A percentile compares a stretch with the other conserved stretches of the same genome.
phyloP scores from a whole-genome alignment of 257 asterid genomes.

The Petunia secreta region DNA sequence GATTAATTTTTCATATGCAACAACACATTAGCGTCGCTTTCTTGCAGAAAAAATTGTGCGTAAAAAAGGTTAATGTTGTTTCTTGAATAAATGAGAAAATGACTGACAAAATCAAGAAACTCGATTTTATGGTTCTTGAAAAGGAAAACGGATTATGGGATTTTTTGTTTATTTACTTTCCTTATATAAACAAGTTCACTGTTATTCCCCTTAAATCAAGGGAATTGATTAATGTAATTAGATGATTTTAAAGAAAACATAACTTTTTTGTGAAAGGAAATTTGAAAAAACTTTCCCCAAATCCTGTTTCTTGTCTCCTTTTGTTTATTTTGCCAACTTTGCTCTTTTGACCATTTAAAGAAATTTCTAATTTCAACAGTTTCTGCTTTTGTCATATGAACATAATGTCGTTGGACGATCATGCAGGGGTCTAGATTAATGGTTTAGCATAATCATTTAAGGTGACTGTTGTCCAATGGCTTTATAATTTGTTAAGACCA shows the following conservation, averaged over 20 bases:
- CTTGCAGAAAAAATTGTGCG: neutral
- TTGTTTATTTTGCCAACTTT: neutral
- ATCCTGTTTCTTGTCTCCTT: constrained; percentile 4
- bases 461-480: neutral
- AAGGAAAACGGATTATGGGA: neutral
- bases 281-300: constrained; percentile 17
- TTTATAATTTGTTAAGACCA: neutral
- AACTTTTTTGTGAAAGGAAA: neutral
- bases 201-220: neutral
- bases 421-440: neutral
- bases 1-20: neutral
- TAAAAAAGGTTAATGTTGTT: neutral
- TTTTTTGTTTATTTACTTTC: neutral
- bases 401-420: neutral
- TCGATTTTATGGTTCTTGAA: neutral
- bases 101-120: neutral
- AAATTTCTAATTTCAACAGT: neutral
- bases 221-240: neutral
- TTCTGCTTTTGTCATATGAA: neutral
- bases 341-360: constrained; percentile 3
- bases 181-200: neutral
- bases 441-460: neutral
- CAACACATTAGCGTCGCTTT: neutral
- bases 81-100: too few species aligned
- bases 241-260: neutral